Base-by-base conservation (phyloP, 495 filamentous ascomycete species). In the Annulohypoxylon maeteangense region DNA sequence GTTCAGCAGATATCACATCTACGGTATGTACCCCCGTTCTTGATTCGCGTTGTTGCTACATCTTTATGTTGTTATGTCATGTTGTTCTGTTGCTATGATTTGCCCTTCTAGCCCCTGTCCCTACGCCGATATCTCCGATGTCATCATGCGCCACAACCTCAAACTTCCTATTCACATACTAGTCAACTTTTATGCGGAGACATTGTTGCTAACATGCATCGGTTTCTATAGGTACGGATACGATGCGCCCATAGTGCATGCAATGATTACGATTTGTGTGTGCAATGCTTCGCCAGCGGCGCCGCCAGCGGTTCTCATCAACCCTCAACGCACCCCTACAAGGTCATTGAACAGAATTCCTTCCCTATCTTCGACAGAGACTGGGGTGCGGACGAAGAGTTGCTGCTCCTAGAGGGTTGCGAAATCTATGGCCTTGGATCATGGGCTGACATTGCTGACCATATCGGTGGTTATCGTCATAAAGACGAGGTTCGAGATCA, bases 391-490 rank as follows among this genome's bases (percentile, higher is more conserved):
- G 95, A 99, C 77, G 95, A 99, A 76, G 95, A 99, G 79, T 81
- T 98, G 14, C 80, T 97, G 7, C 83, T 99, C 42, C 81, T 99
- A 22, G 96, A 99, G 80, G 95, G 95, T 14, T 93, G 93, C n/a
- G 96, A 99, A 78, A 97, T 92, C 63, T 99, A 99, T 77, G 95
- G 95, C 0, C 83, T 99, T 50, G 95, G 95, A 6, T 97, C 94
- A 4, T 99, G 95, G 95, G 93, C 93, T 20, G 95, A 99, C 75
- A 94, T 99, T 58, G 94, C 95, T 34, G 94, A 99, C 75, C 95
- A 99, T 77, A 98, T 99, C 64, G 95, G 95, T 14, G 95, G 95
- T 16, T 98, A 91, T 72, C 90, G 95, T 47, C 89, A 87, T 63
- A 99, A 97, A 78, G 95, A 98, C 67, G 95, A 99, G 76, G 96